Percentiles rank a stretch among this genome's conserved stretches.
Evolutionary conservation across 805 yeast species (phyloP).

Genomic region (Hanseniaspora meyeri): DNA sequence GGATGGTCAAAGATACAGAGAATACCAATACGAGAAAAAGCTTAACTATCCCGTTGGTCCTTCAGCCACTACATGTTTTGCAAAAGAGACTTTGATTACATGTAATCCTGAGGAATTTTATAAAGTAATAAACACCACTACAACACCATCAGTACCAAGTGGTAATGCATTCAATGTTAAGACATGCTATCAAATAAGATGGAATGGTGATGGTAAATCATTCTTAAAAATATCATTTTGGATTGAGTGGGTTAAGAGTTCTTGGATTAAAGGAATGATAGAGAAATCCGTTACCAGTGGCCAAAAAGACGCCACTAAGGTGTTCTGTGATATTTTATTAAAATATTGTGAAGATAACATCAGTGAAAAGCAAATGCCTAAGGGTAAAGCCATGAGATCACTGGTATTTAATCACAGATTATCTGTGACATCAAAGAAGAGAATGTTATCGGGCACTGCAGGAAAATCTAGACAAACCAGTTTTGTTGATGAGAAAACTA

Average conservation of each 20-base stretch:
- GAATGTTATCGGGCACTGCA: background rate
- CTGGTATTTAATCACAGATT: conserved; percentile 10
- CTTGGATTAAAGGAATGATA: conserved; percentile 84
- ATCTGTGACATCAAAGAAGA: background rate
- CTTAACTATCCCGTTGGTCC: conserved; percentile 82
- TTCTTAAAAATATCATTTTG: conserved; percentile 52
- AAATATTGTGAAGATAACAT: conserved; percentile 21
- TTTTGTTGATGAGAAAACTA: background rate
- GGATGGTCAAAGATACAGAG: conserved; percentile 36
- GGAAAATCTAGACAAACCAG: background rate
- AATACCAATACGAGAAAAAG: conserved; percentile 59
- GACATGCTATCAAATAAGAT: conserved; percentile 58
- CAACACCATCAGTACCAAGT: conserved; percentile 91
- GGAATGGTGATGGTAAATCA: conserved; percentile 59
- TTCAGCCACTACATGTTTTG: conserved; percentile 69
- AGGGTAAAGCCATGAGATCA: conserved; percentile 12
- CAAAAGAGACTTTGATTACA: conserved; percentile 45
- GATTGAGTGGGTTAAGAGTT: conserved; percentile 79
- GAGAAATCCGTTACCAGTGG: conserved; percentile 78
- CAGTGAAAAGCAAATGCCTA: conserved; percentile 7
- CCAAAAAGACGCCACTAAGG: conserved; percentile 51
- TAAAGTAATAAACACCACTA: conserved; percentile 48
- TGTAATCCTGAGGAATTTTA: conserved; percentile 44
- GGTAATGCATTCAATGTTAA: conserved; percentile 70
- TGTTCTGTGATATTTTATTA: conserved; percentile 28